Conservation (phyloP, 768 basidiomycete genomes). For the Sarcomyxa edulis region DNA sequence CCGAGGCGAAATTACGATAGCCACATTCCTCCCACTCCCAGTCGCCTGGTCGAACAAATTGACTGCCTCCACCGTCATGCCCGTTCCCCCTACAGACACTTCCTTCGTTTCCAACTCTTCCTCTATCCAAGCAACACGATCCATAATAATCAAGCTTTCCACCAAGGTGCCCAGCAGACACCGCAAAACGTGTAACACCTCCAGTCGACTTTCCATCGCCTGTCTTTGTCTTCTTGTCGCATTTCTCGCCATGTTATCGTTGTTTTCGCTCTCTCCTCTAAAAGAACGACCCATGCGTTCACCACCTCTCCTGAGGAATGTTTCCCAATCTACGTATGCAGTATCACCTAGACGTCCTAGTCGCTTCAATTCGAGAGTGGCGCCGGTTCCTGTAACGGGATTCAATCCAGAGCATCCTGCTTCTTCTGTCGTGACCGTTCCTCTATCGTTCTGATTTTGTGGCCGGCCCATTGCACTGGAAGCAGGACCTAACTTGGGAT, state of each 20-base stretch:
- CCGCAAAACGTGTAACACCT: conserved; percentile 58
- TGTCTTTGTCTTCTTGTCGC: no score
- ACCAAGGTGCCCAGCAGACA: conserved; percentile 66
- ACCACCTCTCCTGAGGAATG: conserved; percentile 31
- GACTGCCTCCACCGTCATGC: conserved; percentile 34
- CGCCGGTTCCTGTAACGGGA: conserved; percentile 23
- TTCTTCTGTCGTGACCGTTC: conserved; percentile 1
- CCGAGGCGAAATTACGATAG: conserved; percentile 45
- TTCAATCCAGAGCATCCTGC: conserved; percentile 1
- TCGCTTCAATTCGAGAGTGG: conserved; percentile 35
- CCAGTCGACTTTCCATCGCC: conserved; percentile 34
- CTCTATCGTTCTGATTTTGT: not conserved
- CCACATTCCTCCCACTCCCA: conserved; percentile 71
- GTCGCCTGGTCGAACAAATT: conserved; percentile 71
- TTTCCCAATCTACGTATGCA: conserved; percentile 45
- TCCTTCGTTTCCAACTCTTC: conserved; percentile 25
- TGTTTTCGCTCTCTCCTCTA: no score
- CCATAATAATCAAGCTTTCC: conserved; percentile 60
- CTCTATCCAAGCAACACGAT: conserved; percentile 54
- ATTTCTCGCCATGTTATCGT: no score
- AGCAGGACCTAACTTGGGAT: no score
- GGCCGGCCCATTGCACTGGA: not conserved
- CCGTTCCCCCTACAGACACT: not conserved
- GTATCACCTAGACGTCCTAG: conserved; percentile 48
- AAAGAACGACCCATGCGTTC: conserved; percentile 19